Evolutionary conservation across 2,329 filamentous ascomycete genomes (phyloP).

Genomic region (Cryphonectria carpinicola): DNA sequence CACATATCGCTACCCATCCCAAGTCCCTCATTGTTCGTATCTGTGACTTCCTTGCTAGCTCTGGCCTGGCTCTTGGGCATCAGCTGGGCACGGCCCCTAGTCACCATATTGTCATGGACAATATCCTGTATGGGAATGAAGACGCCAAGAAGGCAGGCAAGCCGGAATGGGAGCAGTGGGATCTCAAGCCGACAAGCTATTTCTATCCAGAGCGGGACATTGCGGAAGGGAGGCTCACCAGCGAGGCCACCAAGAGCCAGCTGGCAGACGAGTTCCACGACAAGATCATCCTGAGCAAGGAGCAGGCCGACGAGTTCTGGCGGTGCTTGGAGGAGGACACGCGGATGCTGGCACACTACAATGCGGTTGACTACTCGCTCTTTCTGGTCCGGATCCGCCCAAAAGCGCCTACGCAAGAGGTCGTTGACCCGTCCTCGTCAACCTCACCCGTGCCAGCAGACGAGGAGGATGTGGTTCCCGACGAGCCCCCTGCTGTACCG

Average conservation of each 20-base stretch:
- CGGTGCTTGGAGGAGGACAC: constrained; percentile 64
- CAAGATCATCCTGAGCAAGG: constrained; percentile 60
- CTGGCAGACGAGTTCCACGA: constrained; percentile 71
- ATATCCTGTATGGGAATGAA: constrained; percentile 66
- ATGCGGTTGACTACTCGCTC: constrained; percentile 76
- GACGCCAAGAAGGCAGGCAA: constrained; percentile 40
- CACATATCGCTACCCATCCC: constrained; percentile 64
- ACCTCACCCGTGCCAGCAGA: constrained; percentile 28
- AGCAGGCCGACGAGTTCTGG: constrained; percentile 61
- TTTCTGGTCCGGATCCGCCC: constrained; percentile 62
- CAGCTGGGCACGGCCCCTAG: constrained; percentile 64
- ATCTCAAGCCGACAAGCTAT: constrained; percentile 74
- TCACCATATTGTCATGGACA: constrained; percentile 80
- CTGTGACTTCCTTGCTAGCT: constrained; percentile 67
- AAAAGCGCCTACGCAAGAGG: constrained; percentile 20
- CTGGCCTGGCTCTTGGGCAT: constrained; percentile 60
- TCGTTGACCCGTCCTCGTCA: constrained; percentile 31
- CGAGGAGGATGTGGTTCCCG: constrained; percentile 34
- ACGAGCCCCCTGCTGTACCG: constrained; percentile 40
- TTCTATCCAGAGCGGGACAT: constrained; percentile 78
- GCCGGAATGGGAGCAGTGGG: constrained; percentile 69
- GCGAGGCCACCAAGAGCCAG: constrained; percentile 66
- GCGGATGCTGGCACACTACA: constrained; percentile 61
- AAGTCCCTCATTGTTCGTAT: constrained; percentile 71
- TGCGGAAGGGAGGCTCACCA: constrained; percentile 64